Base-by-base conservation (phyloP, 176 grass and related monocot genomes). In the Lolium multiflorum region DNA sequence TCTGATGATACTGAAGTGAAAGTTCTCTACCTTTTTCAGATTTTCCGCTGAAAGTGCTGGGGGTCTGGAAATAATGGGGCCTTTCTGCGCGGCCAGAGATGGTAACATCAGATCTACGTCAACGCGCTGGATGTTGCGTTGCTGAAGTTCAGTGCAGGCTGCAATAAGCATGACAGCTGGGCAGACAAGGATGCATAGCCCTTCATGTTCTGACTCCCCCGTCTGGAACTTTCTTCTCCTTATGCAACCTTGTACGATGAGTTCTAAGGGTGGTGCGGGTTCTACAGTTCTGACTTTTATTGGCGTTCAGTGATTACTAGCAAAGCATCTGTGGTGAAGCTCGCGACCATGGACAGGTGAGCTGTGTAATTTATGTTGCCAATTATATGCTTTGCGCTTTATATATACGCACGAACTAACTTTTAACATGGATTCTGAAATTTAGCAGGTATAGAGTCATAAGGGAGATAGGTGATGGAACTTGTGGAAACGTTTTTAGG, bases 391-490 rank as follows among this genome's bases (percentile, higher is more conserved):
- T 58, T 28, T 21, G n/a, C 2, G 55, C 1, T 26, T 1, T 0
- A 43, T 35, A 35, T 35, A 3, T 35, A 35, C 16, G 67, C 9
- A 17, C 15, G 46, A 37, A 39, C 31, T 43, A 43, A 43, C 4
- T 58, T 37, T 49, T 64, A 16, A 83, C 1, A 13, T 7, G 13
- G 9, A 49, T 28, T 66, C 6, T 11, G 46, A 85, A 81, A 15
- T 69, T 28, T 76, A 61, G 84, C 80, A 98, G 95, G 91, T 98
- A 98, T 81, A 94, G 72, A 83, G 3, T 98, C 24, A 73, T 93
- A 80, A 79, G 89, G 82, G 92, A 98, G 88, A 95, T 98, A 82
- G 95, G 95, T 51, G 95, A 98, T 87, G 95, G 95, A 65, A 94
- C 95, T 2, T 94, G 95, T 82, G 95, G 95, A 88, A 90, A 88